Conservation (phyloP, 345 rosid genomes). For the Gynandropsis gynandra region DNA sequence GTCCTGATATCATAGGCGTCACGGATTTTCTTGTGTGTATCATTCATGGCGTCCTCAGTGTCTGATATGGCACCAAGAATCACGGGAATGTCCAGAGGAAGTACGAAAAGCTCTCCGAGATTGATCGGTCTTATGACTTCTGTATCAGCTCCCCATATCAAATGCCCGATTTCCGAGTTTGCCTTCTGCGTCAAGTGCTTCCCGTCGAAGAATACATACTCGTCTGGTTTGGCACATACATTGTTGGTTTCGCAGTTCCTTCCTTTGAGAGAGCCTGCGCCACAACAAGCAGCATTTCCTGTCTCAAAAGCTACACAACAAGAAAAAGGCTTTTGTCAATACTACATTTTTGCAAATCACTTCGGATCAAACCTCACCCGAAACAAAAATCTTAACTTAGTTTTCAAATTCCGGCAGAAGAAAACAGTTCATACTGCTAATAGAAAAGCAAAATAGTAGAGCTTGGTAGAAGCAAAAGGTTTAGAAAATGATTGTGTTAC, state of each 20-base stretch:
- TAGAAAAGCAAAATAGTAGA: background rate
- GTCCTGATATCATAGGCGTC: background rate
- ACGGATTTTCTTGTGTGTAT: constrained; percentile 1
- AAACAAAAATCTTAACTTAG: no score
- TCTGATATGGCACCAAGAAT: background rate
- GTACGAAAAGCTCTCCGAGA: constrained; percentile 7
- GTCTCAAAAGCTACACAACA: constrained; percentile 9
- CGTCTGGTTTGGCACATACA: constrained; percentile 15
- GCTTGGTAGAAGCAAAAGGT: background rate
- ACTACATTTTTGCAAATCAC: no score
- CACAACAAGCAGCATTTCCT: constrained; percentile 24
- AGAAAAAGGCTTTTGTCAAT: no score
- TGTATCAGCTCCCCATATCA: constrained; percentile 13
- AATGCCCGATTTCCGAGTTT: constrained; percentile 10
- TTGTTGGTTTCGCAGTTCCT: background rate
- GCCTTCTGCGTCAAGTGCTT: constrained; percentile 13
- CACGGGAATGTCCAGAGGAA: background rate
- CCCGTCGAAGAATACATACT: constrained; percentile 17
- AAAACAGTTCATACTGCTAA: no score
- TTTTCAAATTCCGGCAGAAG: no score
- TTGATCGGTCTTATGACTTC: background rate
- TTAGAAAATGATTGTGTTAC: background rate
- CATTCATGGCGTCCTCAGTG: background rate
- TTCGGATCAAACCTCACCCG: no score
- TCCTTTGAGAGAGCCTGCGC: constrained; percentile 12